Evolutionary conservation across 768 basidiomycete genomes (phyloP), one percentile per base, ranked within the genome.

Genomic region (Termitomyces sp.): DNA sequence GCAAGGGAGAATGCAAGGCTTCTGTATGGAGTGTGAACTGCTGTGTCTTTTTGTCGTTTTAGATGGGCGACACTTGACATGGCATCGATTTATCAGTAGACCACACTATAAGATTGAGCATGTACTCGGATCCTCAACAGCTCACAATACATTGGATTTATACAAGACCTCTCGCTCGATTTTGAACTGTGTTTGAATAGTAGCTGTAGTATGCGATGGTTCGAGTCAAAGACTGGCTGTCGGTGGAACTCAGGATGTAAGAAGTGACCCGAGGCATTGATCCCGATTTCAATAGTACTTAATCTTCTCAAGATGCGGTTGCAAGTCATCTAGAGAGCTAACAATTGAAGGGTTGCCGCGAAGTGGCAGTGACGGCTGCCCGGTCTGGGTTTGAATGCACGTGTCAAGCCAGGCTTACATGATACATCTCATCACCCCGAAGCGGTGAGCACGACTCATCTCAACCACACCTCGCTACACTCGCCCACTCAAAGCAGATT

Each of bases 1-100:
- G 84, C 85, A 0, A 79, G 84, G 62, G 79, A 82, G 67, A 92
- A 90, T 63, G 88, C 90, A 3, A 64, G 71, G 48, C 70, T 52
- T 45, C 73, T 91, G 59, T 92, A 93, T 68, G 82, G 85, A 5
- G 72, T 80, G 24, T 79, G 50, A 59, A 36, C 3, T 45, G n/a
- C n/a, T 4, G n/a, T 20, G 8, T n/a, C n/a, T 20, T n/a, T 41
- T 16, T 36, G 12, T 51, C 0, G 29, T 51, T 15, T 4, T 20
- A 12, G 13, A 2, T 50, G 15, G 6, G 5, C 13, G n/a, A 50
- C 6, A 33, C 33, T 49, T 49, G 31, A 33, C 26, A 46, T 47
- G 13, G 15, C 4, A 44, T 22, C 5, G 42, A 22, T 10, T 26
- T 15, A 26, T 46, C 15, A 24, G 24, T 24, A 16, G 24, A 24